Base-by-base conservation (phyloP, 179 eudicot species). In the Corrigiola litoralis region DNA sequence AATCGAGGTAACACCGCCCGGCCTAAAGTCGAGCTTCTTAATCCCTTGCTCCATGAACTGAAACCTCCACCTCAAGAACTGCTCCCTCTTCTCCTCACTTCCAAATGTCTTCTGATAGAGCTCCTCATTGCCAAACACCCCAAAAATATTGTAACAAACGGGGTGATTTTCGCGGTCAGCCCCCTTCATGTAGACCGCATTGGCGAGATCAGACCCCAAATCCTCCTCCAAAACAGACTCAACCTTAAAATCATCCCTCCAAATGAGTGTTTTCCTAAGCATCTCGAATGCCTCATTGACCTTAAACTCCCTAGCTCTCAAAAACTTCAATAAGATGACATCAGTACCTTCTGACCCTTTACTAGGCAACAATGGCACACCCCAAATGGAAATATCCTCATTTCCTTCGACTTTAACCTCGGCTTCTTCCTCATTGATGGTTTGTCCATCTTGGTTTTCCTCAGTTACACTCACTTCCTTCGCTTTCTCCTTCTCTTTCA, bases 71-170 rank as follows among this genome's bases (percentile, higher is more conserved):
- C 88, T 83, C 61, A 89, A 72, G 46, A 91, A 86, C 72, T 58
- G 66, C 57, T 77, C 79, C 4, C 81, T 77, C 29, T 77, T 83
- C 48, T 77, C 96, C 27, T 85, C 87, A 23, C 46, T 78, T 12
- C 80, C 81, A 28, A 91, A 83, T 0, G 81, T 67, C 68, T 63
- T 81, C 18, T 83, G 70, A 59, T 86, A 91, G 8, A 84, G 34
- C 33, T 86, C 83, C 0, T 88, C 75, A 58, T 90, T 67, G 10
- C 65, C 71, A 37, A 90, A 84, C 8, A 75, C 84, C 32, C 90
- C 92, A 47, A 77, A 90, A 9, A 80, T 70, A 62, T 88, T 90
- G 82, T 88, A 90, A 33, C 89, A 89, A 55, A 90, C 84, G 0
- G 90, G 90, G 38, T 79, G 88, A 5, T 89, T 84, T 58, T 82